Conservation (phyloP, 2,329 filamentous ascomycete genomes). For the Sarocladium brachiariae region DNA sequence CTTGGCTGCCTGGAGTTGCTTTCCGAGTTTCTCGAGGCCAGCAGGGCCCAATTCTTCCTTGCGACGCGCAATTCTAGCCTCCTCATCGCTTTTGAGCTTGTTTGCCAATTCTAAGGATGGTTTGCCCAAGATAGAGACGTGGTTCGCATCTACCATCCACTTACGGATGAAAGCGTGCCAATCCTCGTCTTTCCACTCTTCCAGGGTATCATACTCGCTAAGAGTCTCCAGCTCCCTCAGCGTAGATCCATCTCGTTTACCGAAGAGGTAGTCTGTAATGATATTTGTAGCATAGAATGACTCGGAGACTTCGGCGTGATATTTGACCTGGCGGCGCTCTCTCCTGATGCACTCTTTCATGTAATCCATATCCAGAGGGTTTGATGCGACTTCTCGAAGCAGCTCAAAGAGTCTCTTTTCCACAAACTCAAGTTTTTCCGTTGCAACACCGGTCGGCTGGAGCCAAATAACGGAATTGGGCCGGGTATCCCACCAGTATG, state of each 20-base stretch:
- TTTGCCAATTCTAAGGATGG: constrained; percentile 75
- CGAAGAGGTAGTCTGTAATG: constrained; percentile 89
- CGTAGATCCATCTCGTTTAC: constrained; percentile 74
- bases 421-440: constrained; percentile 74
- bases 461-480: constrained; percentile 82
- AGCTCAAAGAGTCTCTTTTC: constrained; percentile 82
- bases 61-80: constrained; percentile 69
- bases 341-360: constrained; percentile 80
- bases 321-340: constrained; percentile 75
- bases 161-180: constrained; percentile 78
- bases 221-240: constrained; percentile 53
- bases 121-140: constrained; percentile 81
- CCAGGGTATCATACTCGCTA: constrained; percentile 59
- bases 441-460: constrained; percentile 78
- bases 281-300: constrained; percentile 78
- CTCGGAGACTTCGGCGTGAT: constrained; percentile 73
- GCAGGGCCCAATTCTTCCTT: constrained; percentile 75
- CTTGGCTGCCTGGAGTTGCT: constrained; percentile 77
- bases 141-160: constrained; percentile 79
- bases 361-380: constrained; percentile 83
- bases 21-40: constrained; percentile 66
- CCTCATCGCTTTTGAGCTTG: constrained; percentile 75
- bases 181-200: constrained; percentile 72
- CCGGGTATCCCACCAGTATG: constrained; percentile 70
- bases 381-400: constrained; percentile 70